Evolutionary conservation across 1,284 basidiomycete genomes (phyloP).

Genomic region (Schizopora paradoxa): DNA sequence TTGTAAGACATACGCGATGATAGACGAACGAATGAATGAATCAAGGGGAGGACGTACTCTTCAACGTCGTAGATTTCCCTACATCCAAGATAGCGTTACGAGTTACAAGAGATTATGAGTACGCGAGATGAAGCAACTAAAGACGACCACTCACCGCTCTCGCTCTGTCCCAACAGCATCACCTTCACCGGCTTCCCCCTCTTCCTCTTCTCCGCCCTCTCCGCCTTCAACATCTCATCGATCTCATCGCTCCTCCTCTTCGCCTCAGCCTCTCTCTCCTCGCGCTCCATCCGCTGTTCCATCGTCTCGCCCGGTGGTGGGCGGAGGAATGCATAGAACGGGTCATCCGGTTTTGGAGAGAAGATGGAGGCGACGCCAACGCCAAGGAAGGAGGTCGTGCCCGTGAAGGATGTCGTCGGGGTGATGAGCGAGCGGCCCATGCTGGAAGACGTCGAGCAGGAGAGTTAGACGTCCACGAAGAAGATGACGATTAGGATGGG

Average conservation of each 20-base stretch:
- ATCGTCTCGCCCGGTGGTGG: slow-evolving; percentile 16
- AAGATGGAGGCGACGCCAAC: too few relatives aligned
- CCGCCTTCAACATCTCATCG: slow-evolving; percentile 48
- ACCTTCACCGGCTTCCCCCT: slow-evolving; percentile 45
- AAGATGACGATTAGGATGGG: too few relatives aligned
- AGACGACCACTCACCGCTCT: slow-evolving; percentile 44
- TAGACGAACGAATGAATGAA: slow-evolving; percentile 11
- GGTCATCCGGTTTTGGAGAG: too few relatives aligned
- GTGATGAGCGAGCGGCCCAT: too few relatives aligned
- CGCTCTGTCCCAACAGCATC: slow-evolving; percentile 56
- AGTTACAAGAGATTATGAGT: too few relatives aligned
- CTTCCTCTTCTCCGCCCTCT: slow-evolving; percentile 39
- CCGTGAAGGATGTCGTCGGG: too few relatives aligned
- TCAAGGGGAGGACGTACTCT: slow-evolving; percentile 4
- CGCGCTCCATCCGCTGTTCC: slow-evolving; percentile 29
- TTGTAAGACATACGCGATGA: slow-evolving; percentile 1
- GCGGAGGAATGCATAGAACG: slow-evolving; percentile 5
- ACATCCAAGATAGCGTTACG: not conserved
- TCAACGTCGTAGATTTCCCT: not conserved
- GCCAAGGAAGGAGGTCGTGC: too few relatives aligned
- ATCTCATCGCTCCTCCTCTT: slow-evolving; percentile 49
- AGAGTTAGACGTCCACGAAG: too few relatives aligned
- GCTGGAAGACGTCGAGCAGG: too few relatives aligned
- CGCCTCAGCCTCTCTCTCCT: slow-evolving; percentile 45
- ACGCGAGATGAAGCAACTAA: not conserved